phyloP scores from a whole-genome alignment of 441 rosid species.

The Populus hybrid region DNA sequence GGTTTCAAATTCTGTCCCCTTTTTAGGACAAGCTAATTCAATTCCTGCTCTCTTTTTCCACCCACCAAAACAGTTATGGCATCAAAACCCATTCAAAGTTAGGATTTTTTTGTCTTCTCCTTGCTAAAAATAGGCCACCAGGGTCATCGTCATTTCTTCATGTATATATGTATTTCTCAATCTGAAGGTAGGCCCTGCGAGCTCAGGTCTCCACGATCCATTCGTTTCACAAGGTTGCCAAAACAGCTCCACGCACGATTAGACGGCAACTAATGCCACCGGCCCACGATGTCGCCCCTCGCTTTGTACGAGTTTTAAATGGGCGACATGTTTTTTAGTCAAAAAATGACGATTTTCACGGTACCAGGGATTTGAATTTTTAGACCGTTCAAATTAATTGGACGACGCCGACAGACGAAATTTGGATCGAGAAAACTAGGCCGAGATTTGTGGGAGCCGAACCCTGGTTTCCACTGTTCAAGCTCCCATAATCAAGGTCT shows the following conservation, averaged over 20 bases:
- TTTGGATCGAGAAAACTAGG: not conserved
- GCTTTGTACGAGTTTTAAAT: not conserved
- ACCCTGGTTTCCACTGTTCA: not conserved
- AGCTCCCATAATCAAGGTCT: too few species aligned
- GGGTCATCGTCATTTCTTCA: not conserved
- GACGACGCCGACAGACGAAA: not conserved
- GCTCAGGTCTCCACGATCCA: not conserved
- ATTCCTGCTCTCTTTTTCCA: not conserved
- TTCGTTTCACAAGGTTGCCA: not conserved
- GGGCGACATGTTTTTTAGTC: conserved; percentile 3
- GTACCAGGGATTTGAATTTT: not conserved
- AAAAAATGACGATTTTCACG: conserved; percentile 1
- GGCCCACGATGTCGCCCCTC: not conserved
- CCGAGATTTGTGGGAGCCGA: conserved; percentile 18
- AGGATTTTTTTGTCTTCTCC: not conserved
- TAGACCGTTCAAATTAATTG: not conserved
- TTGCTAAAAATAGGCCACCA: not conserved
- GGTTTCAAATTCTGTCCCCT: too few species aligned
- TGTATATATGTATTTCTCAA: too few species aligned
- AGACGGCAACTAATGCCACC: not conserved
- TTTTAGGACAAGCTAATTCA: too few species aligned
- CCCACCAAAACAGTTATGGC: too few species aligned
- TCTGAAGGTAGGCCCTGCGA: too few species aligned
- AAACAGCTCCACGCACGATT: not conserved
- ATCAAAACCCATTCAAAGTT: not conserved